Evolutionary conservation across 345 rosid species (phyloP).

Genomic region (sweet orange (Citrus sinensis)): DVS_A1.0 CM039167.1:2821001-2821500

Average conservation of each 20-base stretch:
- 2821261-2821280: slow-evolving; percentile 73
- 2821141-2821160: slow-evolving; percentile 70
- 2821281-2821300: slow-evolving; percentile 49
- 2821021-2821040: slow-evolving; percentile 64
- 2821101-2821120: slow-evolving; percentile 70
- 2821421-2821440: slow-evolving; percentile 45
- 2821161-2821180: slow-evolving; percentile 56
- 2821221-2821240: slow-evolving; percentile 61
- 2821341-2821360: slow-evolving; percentile 48
- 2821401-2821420: slow-evolving; percentile 75
- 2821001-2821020: slow-evolving; percentile 23
- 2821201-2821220: slow-evolving; percentile 67
- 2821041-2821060: slow-evolving; percentile 89
- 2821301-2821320: slow-evolving; percentile 62
- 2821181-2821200: slow-evolving; percentile 47
- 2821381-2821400: slow-evolving; percentile 56
- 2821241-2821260: slow-evolving; percentile 50
- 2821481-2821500: slow-evolving; percentile 28
- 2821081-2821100: slow-evolving; percentile 47
- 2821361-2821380: slow-evolving; percentile 62
- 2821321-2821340: slow-evolving; percentile 59
- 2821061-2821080: slow-evolving; percentile 62
- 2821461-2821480: slow-evolving; percentile 19
- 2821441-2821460: slow-evolving; percentile 13
- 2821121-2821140: slow-evolving; percentile 81